Base-by-base conservation (phyloP, 768 basidiomycete genomes). In the Lyophyllum shimeji region DNA sequence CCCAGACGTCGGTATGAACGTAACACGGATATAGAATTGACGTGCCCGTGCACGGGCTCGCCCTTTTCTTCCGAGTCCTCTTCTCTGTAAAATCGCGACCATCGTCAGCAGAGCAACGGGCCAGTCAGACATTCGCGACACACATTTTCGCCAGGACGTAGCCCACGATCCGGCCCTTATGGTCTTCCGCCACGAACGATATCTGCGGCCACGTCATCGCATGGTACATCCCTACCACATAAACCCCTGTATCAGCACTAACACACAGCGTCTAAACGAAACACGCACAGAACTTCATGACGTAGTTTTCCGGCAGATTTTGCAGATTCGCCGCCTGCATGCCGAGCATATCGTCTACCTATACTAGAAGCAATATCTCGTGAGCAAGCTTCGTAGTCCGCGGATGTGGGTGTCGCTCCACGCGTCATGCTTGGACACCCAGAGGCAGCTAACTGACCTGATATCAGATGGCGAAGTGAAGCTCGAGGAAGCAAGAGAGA, bases 101-200 rank as follows among this genome's bases (percentile, higher is more conserved):
- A 24, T 37, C n/a, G 51, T 37, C 24, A 58, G 20, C 18, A 27
- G 53, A 20, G 40, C n/a, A 25, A 23, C 1, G 31, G 24, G 34
- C 34, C 34, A 37, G 34, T 37, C 34, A 55, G 1, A 20, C 50
- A 40, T 37, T 25, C 7, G 1, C 8, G 1, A 74, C 83, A 45
- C 59, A 96, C 95, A 97, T 96, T 71, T 95, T 95, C 1, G 91
- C 93, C n/a, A 98, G 75, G 33, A 96, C 95, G 69, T 98, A 98
- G 27, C 95, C 95, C 1, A 98, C 93, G 53, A 98, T 87, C 53
- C 90, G 79, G 1, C 94, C 94, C 65, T 90, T 87, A 64, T 85
- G 81, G 62, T 95, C 93, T 65, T 94, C 93, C 0, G 95, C 95
- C 6, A 98, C 93, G 63, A 90, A 96, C 7, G 93, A 95, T 18